Evolutionary conservation across 2,329 filamentous ascomycete genomes (phyloP), one percentile per base, ranked within the genome.

Genomic region (Neurospora sp.): DNA sequence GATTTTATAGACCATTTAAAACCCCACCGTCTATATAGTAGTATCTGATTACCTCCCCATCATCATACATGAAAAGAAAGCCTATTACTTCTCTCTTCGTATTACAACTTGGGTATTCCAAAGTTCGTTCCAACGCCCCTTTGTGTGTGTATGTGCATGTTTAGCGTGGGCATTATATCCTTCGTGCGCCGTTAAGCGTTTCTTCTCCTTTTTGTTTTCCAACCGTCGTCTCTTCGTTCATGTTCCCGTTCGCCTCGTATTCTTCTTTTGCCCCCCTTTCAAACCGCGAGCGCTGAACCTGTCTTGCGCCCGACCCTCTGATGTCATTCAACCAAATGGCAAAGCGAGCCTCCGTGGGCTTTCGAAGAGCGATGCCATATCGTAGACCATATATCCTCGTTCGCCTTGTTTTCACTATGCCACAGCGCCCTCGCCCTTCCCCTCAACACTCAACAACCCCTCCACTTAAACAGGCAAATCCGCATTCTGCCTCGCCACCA

Each of bases 391-490:
- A 52, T 52, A 13, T 23, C 19, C 4, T 52, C 19, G 10, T 52
- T 7, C 40, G 40, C 19, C 43, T 23, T 19, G 4, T 52, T 52
- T 52, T 23, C 43, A 23, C 8, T 19, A 11, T 52, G 19, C 10
- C 43, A 52, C 43, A 23, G 43, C 10, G 11, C 11, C 43, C 43
- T 52, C 19, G n/a, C 2, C 19, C 19, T 13, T 15, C 23, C 13
- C 23, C 23, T 4, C 46, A 58, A 9, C 46, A 58, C 13, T 43
- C 42, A 42, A 42, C 42, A 42, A 42, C 6, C 15, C 19, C 11
- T 23, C 23, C n/a, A 9, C 72, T 87, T 82, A 94, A 74, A 94
- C 92, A 66, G 91, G 92, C 76, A 97, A 80, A 77, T 96, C 92
- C 43, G 89, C 87, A 77, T 93, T 94, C 74, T 90, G 87, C 76